Percentiles rank a stretch among this genome's conserved stretches.
These are phyloP conservation scores for Ophiocordyceps camponoti-rufipedis DNA, from an alignment of 2,329 filamentous ascomycete species.

Conservation along the genomic window DNA sequence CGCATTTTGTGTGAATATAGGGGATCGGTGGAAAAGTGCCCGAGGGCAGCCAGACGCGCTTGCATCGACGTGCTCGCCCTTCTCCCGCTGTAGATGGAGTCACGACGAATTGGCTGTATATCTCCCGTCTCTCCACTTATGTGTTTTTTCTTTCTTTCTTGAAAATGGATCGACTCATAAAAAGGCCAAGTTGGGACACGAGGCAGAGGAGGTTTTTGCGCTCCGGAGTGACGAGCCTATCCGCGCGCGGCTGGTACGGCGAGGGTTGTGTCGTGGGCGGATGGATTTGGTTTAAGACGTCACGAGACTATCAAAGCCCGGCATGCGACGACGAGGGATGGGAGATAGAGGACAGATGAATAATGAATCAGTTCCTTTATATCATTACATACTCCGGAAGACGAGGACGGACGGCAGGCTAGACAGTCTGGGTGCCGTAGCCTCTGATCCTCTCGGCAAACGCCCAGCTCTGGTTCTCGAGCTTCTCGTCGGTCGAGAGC, in stretches of 20 bases:
- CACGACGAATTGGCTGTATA: slow-evolving; percentile 6
- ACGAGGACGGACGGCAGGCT: background rate
- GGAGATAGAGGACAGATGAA: background rate
- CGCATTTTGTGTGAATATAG: background rate
- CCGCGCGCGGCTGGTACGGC: no score
- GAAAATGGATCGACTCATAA: slow-evolving; percentile 1
- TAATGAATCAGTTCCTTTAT: background rate
- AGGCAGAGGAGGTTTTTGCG: no score
- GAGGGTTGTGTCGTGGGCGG: background rate
- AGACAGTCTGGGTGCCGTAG: slow-evolving; percentile 72
- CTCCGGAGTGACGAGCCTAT: no score
- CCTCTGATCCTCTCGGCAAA: slow-evolving; percentile 91
- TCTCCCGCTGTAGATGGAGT: slow-evolving; percentile 2
- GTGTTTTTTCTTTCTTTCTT: background rate
- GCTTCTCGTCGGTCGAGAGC: slow-evolving; percentile 64
- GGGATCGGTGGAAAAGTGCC: background rate
- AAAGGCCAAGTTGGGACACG: background rate
- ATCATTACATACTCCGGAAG: background rate
- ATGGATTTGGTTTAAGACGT: background rate
- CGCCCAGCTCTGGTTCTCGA: slow-evolving; percentile 94
- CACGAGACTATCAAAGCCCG: background rate
- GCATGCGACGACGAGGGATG: no score
- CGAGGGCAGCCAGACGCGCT: background rate
- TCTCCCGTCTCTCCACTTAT: background rate
- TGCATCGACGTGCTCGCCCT: background rate